Percentiles rank a stretch among this genome's conserved stretches.
phyloP scores from a whole-genome alignment of 345 rosid genomes.

The Orychophragmus violaceus region DNA sequence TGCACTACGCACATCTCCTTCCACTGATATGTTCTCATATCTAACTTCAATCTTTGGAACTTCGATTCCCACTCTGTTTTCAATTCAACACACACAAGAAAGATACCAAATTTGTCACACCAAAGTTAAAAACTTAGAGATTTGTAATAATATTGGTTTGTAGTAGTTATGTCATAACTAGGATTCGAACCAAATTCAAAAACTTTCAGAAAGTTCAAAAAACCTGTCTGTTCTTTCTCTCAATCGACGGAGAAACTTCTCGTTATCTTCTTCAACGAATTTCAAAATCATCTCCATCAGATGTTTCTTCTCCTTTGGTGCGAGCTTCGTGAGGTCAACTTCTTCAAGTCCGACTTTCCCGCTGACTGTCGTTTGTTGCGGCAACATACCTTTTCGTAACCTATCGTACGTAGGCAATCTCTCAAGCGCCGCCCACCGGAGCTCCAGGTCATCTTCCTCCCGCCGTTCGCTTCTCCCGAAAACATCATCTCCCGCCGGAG shows the following conservation, averaged over 20 bases:
- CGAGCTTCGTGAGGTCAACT: slow-evolving; percentile 57
- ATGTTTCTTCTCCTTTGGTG: slow-evolving; percentile 53
- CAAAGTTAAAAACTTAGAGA: not conserved
- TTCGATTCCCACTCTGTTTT: slow-evolving; percentile 68
- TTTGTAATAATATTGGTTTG: not conserved
- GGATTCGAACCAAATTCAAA: not conserved
- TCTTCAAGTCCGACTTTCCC: slow-evolving; percentile 48
- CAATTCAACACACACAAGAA: not conserved
- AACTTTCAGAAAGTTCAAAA: not conserved
- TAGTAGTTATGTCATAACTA: not conserved
- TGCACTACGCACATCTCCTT: slow-evolving; percentile 71
- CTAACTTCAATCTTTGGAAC: slow-evolving; percentile 80
- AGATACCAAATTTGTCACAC: not conserved
- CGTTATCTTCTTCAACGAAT: slow-evolving; percentile 76
- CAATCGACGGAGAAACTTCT: slow-evolving; percentile 50
- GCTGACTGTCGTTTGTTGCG: slow-evolving; percentile 42
- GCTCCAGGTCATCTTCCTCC: slow-evolving; percentile 73
- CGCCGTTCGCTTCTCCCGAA: slow-evolving; percentile 36
- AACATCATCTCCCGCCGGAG: slow-evolving; percentile 18
- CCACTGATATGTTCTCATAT: slow-evolving; percentile 51
- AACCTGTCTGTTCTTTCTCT: slow-evolving; percentile 74
- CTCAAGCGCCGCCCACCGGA: slow-evolving; percentile 91
- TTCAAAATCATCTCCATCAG: slow-evolving; percentile 60
- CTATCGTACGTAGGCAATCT: slow-evolving; percentile 84
- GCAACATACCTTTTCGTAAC: slow-evolving; percentile 60